Evolutionary conservation across 106 monocot species (phyloP).

Genomic region (Allium sativum): DNA sequence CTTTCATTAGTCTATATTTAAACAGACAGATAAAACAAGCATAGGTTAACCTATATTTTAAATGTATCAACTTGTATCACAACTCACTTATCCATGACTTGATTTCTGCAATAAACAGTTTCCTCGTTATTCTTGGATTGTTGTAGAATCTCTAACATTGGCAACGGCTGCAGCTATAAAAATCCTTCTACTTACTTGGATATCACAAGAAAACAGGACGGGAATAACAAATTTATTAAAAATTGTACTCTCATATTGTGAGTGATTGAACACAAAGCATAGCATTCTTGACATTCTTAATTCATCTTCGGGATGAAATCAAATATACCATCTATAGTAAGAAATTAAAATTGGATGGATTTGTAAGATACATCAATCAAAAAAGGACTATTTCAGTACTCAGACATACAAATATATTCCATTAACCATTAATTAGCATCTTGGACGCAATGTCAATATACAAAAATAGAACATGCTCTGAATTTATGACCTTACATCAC

Average conservation of each 20-base stretch:
- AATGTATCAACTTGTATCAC: neutral
- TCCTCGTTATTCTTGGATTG: conserved; percentile 21
- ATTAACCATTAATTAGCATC: too few relatives aligned
- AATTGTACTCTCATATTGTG: conserved; percentile 19
- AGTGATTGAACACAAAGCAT: conserved; percentile 34
- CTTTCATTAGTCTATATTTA: conserved; percentile 64
- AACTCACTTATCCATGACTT: conserved; percentile 68
- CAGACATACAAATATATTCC: too few relatives aligned
- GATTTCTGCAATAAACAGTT: conserved; percentile 8
- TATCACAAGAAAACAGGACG: conserved; percentile 5
- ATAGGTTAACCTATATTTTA: conserved; percentile 1
- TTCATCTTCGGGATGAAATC: too few relatives aligned
- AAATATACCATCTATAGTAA: too few relatives aligned
- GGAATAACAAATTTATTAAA: conserved; percentile 9
- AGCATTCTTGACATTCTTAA: conserved; percentile 29
- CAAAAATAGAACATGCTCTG: too few relatives aligned
- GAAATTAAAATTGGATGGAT: too few relatives aligned
- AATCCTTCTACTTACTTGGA: conserved; percentile 16
- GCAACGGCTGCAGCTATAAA: conserved; percentile 11
- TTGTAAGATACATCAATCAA: too few relatives aligned
- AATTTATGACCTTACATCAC: too few relatives aligned
- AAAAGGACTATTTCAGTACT: too few relatives aligned
- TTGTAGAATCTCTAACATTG: conserved; percentile 12
- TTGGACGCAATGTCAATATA: too few relatives aligned
- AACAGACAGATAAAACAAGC: conserved; percentile 3